Evolutionary conservation across 176 grass and related monocot species (phyloP).

Genomic region (bread wheat (Triticum aestivum)): DNA sequence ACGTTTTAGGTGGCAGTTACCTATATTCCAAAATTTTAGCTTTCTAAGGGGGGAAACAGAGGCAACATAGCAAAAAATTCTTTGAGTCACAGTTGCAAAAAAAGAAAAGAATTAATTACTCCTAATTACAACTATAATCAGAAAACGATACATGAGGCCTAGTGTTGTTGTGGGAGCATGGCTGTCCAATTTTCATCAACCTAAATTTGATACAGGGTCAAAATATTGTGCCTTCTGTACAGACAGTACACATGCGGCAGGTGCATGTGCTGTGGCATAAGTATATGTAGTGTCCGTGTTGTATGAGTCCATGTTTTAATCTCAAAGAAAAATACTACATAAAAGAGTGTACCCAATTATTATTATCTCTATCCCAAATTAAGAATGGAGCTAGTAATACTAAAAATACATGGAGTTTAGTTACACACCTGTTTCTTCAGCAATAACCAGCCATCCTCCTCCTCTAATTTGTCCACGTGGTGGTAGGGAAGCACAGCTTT

Average conservation of each 20-base stretch:
- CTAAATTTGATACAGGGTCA: background rate
- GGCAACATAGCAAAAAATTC: too few species aligned
- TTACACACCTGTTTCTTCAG: conserved; percentile 13
- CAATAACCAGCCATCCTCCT: background rate
- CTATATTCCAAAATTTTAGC: too few species aligned
- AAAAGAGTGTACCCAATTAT: background rate
- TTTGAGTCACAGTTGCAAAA: too few species aligned
- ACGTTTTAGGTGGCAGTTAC: too few species aligned
- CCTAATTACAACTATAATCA: background rate
- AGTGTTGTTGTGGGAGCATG: too few species aligned
- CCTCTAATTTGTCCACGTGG: background rate
- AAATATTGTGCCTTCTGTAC: background rate
- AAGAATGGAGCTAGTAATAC: background rate
- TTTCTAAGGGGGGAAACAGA: too few species aligned
- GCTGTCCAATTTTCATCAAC: background rate
- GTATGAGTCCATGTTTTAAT: background rate
- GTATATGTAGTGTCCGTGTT: background rate
- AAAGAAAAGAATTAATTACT: background rate
- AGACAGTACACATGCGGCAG: background rate
- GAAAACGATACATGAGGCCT: too few species aligned
- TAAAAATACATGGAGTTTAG: background rate
- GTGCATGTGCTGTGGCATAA: background rate
- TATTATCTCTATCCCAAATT: background rate
- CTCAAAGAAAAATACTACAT: background rate
- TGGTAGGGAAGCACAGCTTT: background rate